Base-by-base conservation (phyloP, 2,329 filamentous ascomycete species). In the Ceratocystis lukuohia region DNA sequence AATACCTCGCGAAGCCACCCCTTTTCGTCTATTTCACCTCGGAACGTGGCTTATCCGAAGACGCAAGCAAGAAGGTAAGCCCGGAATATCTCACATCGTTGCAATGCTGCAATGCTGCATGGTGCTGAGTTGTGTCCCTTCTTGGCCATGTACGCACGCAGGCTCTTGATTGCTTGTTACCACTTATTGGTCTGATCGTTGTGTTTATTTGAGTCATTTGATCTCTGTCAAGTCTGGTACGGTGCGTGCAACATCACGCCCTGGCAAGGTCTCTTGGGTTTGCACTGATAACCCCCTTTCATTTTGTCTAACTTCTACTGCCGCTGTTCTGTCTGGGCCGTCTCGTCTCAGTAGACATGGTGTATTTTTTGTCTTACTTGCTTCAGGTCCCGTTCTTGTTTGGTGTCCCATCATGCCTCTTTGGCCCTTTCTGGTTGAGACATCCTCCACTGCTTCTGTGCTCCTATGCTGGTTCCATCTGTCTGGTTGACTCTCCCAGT, bases 281-380 rank as follows among this genome's bases (percentile, higher is more conserved):
- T 28, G n/a, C 33, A n/a, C 33, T 33, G 30, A 33, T 59, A 59
- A n/a, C 56, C 30, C 28, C 25, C 28, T 37, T 17, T 25, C 17
- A 20, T 59, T 59, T 59, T 59, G 56, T 59, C 56, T 59, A 59
- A 53, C 20, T n/a, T 59, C 56, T 59, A 59, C 48, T 53, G 48
- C 48, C 22, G 48, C 46, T 10, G 6, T 20, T 56, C 20, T 22
- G 17, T 28, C 56, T 59, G 56, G 25, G 56, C 56, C 28, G 56
- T n/a, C 15, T 25, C 56, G 56, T n/a, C 15, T 25, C 56, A 59
- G 56, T 59, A 59, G 56, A 59, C 56, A 33, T 59, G 12, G 28
- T 37, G 56, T 59, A 30, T 59, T 59, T 37, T 41, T n/a, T 59
- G 28, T 59, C 56, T 30, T 33, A 33, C 28, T 33, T 59, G 56